phyloP scores from a whole-genome alignment of 352 stramenopile genomes.

The Pythium sp. region DNA sequence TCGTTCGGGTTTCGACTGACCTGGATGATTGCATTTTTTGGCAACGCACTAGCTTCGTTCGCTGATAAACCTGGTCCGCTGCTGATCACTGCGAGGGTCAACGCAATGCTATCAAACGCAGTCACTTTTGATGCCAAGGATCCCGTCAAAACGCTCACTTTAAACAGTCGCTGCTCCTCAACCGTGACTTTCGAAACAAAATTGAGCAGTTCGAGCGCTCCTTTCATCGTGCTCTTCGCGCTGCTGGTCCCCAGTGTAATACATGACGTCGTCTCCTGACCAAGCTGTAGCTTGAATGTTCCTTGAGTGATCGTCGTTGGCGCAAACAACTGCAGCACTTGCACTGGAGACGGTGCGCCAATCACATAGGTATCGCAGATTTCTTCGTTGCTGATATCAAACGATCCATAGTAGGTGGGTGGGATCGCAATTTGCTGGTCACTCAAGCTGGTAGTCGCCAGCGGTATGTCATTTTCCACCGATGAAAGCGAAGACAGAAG shows the following conservation, averaged over 20 bases:
- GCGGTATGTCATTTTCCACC: constrained; percentile 26
- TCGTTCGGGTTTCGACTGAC: constrained; percentile 77
- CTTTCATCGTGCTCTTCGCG: constrained; percentile 33
- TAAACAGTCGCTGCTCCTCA: constrained; percentile 53
- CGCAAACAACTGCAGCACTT: constrained; percentile 72
- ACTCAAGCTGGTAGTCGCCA: constrained; percentile 27
- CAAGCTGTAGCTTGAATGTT: constrained; percentile 53
- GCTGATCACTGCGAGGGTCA: constrained; percentile 36
- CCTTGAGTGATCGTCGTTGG: constrained; percentile 57
- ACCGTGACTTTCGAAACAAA: constrained; percentile 49
- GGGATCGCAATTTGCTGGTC: constrained; percentile 24
- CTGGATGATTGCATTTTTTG: constrained; percentile 41
- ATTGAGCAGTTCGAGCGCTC: constrained; percentile 32
- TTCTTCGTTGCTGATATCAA: constrained; percentile 57
- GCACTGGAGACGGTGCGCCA: constrained; percentile 50
- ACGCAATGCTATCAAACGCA: constrained; percentile 25
- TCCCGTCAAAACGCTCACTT: constrained; percentile 51
- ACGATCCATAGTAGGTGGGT: constrained; percentile 40
- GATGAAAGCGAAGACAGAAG: constrained; percentile 51
- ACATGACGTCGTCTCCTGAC: constrained; percentile 43
- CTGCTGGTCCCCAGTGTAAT: constrained; percentile 39
- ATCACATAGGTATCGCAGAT: constrained; percentile 67
- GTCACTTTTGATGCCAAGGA: constrained; percentile 41
- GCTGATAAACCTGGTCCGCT: constrained; percentile 30
- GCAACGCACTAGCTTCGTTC: constrained; percentile 30